Percentiles rank a stretch among this genome's conserved stretches.
These are phyloP conservation scores for Leishmania martiniquensis DNA, from an alignment of 208 protist genomes.

Conservation along the genomic window DNA sequence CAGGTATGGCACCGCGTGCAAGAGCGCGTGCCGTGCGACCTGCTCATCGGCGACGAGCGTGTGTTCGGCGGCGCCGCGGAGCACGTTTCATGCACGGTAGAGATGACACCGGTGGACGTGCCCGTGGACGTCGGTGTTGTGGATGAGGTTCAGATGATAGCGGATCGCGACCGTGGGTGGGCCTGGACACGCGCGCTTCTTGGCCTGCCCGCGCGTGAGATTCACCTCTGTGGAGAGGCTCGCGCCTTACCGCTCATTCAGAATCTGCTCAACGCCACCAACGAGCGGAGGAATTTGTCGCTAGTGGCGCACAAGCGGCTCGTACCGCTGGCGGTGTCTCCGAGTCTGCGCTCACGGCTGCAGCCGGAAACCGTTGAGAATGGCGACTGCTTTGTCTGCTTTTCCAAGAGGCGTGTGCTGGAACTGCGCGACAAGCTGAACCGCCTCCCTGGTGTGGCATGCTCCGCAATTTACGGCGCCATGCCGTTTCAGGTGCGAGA, in stretches of 20 bases:
- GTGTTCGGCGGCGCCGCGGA: conserved; percentile 66
- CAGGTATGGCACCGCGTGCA: conserved; percentile 91
- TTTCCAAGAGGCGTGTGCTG: conserved; percentile 78
- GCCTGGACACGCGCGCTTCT: conserved; percentile 96
- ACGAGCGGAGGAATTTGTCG: conserved; percentile 61
- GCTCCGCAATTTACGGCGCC: conserved; percentile 91
- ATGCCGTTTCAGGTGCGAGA: conserved; percentile 92
- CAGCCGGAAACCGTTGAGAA: conserved; percentile 38
- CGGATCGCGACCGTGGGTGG: conserved; percentile 91
- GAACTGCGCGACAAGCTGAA: conserved; percentile 48
- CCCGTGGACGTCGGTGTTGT: conserved; percentile 91
- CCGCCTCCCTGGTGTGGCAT: conserved; percentile 42
- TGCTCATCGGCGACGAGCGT: conserved; percentile 95
- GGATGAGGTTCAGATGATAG: conserved; percentile 96
- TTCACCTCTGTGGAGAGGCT: conserved; percentile 93
- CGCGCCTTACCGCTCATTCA: conserved; percentile 74
- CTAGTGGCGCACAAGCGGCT: conserved; percentile 82
- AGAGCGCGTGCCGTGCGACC: conserved; percentile 82
- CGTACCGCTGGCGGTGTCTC: conserved; percentile 60
- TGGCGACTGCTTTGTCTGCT: conserved; percentile 92
- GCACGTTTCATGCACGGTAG: conserved; percentile 92
- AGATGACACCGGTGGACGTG: conserved; percentile 87
- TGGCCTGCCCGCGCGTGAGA: conserved; percentile 86
- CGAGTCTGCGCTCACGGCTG: conserved; percentile 46
- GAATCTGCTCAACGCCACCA: conserved; percentile 65